Conservation (phyloP, 1,139 yeast genomes). For the Pichia sp. region DNA sequence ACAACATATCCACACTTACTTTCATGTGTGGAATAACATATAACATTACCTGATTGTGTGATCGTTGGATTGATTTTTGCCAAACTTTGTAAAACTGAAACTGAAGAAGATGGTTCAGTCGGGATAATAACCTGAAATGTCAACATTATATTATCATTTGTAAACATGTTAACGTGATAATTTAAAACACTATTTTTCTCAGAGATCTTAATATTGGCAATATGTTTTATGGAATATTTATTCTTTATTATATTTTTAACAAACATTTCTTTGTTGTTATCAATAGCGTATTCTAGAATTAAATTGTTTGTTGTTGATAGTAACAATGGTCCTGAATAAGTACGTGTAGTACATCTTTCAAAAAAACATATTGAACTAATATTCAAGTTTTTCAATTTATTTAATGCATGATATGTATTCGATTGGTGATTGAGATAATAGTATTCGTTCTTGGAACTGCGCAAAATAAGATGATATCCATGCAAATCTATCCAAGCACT, state of each 20-base stretch:
- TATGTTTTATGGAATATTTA: constrained; percentile 13
- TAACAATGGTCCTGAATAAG: constrained; percentile 41
- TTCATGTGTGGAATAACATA: neutral
- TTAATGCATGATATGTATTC: constrained; percentile 32
- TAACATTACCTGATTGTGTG: neutral
- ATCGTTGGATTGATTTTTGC: constrained; percentile 17
- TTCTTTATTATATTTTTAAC: constrained; percentile 35
- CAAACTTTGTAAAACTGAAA: constrained; percentile 12
- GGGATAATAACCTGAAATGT: constrained; percentile 8
- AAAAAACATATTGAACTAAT: constrained; percentile 42
- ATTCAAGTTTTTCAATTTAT: constrained; percentile 37
- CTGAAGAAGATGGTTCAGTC: constrained; percentile 1
- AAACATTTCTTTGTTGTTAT: constrained; percentile 35
- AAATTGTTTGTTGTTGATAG: constrained; percentile 42
- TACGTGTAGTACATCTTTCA: constrained; percentile 31
- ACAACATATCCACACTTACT: neutral
- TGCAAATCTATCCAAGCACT: constrained; percentile 41
- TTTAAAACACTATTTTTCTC: constrained; percentile 1
- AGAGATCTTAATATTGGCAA: neutral
- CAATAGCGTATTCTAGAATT: constrained; percentile 41
- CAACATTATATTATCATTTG: constrained; percentile 1
- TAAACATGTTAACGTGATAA: constrained; percentile 2
- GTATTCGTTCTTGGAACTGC: constrained; percentile 40
- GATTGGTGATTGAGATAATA: constrained; percentile 38
- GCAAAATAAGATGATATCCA: constrained; percentile 44